Evolutionary conservation across 805 yeast species (phyloP).

Genomic region (Wickerhamomyces mucosus): DNA sequence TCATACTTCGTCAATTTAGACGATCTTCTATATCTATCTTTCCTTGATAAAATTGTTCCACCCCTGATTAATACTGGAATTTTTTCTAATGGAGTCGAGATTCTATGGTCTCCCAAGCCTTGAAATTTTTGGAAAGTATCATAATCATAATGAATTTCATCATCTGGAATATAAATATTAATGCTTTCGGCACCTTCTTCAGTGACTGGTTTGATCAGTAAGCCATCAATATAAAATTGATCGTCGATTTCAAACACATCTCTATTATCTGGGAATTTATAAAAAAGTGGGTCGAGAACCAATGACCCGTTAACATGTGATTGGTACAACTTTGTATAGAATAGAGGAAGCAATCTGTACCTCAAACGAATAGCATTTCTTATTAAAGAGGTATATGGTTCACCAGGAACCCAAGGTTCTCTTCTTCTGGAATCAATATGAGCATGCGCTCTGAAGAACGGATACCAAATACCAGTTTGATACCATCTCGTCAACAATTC

Average conservation of each 20-base stretch:
- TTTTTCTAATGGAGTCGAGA: constrained; percentile 41
- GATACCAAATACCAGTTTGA: constrained; percentile 93
- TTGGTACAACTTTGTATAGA: constrained; percentile 71
- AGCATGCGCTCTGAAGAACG: constrained; percentile 94
- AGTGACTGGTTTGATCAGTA: constrained; percentile 76
- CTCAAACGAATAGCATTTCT: constrained; percentile 66
- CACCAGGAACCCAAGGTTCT: constrained; percentile 85
- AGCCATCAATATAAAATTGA: constrained; percentile 74
- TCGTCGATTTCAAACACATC: constrained; percentile 59
- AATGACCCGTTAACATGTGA: constrained; percentile 58
- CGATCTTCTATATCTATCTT: constrained; percentile 73
- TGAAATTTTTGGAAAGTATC: constrained; percentile 23
- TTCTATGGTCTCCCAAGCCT: constrained; percentile 30
- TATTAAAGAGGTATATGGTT: constrained; percentile 56
- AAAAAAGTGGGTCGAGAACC: constrained; percentile 59
- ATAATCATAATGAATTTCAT: constrained; percentile 48
- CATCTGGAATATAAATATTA: constrained; percentile 29
- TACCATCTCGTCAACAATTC: constrained; percentile 90
- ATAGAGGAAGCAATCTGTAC: constrained; percentile 65
- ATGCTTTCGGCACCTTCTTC: constrained; percentile 36
- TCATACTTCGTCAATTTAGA: constrained; percentile 65
- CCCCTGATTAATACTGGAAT: constrained; percentile 71
- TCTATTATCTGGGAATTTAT: constrained; percentile 38
- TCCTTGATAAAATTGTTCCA: constrained; percentile 64
- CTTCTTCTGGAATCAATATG: constrained; percentile 89